phyloP scores from a whole-genome alignment of 2,329 filamentous ascomycete genomes.

The Microcyclospora pomicola region DNA sequence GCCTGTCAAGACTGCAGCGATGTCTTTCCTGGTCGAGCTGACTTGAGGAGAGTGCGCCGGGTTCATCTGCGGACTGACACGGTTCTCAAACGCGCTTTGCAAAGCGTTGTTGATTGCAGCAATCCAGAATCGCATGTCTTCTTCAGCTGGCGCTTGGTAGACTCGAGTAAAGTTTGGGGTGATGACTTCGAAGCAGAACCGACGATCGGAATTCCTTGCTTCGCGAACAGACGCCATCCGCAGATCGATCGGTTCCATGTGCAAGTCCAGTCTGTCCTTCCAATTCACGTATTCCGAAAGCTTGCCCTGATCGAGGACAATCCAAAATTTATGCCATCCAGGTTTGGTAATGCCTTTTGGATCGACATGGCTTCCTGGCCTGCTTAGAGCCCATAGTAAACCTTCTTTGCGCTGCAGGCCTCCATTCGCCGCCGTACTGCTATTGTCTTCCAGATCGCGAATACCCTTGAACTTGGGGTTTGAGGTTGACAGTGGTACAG shows the following conservation, averaged over 20 bases:
- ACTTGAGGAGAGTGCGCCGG: constrained; percentile 33
- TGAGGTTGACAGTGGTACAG: constrained; percentile 9
- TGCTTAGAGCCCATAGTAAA: constrained; percentile 82
- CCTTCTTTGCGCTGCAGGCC: constrained; percentile 78
- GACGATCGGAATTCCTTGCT: constrained; percentile 80
- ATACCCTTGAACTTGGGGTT: constrained; percentile 70
- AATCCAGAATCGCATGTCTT: constrained; percentile 97
- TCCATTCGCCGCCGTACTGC: constrained; percentile 37
- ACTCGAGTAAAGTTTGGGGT: constrained; percentile 92
- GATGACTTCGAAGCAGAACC: constrained; percentile 97
- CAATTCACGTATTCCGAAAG: constrained; percentile 98
- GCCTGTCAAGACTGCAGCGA: constrained; percentile 82
- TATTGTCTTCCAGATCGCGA: constrained; percentile 71
- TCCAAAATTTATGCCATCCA: constrained; percentile 99
- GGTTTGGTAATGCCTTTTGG: constrained; percentile 92
- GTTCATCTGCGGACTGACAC: constrained; percentile 29
- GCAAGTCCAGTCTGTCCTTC: constrained; percentile 92
- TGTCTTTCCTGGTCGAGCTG: constrained; percentile 49
- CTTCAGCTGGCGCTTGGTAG: constrained; percentile 94
- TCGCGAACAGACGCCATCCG: constrained; percentile 95
- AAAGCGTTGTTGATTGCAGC: constrained; percentile 90
- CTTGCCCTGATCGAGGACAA: constrained; percentile 91
- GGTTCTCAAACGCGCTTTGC: constrained; percentile 85
- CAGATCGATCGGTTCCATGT: constrained; percentile 95
- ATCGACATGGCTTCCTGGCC: constrained; percentile 86